Evolutionary conservation across 2,329 filamentous ascomycete genomes (phyloP), one percentile per base, ranked within the genome.

Genomic region (Aspergillus sp.): DNA sequence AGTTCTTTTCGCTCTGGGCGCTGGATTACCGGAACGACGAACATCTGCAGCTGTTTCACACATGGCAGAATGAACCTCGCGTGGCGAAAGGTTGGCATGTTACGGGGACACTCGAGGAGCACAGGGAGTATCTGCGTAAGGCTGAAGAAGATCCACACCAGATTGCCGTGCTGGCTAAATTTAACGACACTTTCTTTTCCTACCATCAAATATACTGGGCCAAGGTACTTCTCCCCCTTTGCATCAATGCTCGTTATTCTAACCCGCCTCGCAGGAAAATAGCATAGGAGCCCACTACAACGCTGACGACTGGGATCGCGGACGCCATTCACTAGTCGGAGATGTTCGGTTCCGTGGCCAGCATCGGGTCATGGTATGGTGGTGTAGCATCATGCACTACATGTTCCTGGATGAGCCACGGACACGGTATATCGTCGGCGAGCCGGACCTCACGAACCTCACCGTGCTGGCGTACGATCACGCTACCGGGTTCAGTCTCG

Each of bases 161-260:
- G 60, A 76, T 91, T 52, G 84, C 86, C 22, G 77, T 92, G 47
- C 78, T 92, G 55, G 89, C 85, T 11, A 82, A 83, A 38, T 93
- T 90, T 71, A 83, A 92, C 56, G 86, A 88, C 36, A 81, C 80
- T 2, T 83, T 79, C 56, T 92, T 92, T 71, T 87, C 88, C 0
- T 92, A 92, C 71, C 91, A 90, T 69, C 89, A 93, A 72, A 79
- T 91, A 4, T 92, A 91, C 73, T 92, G 88, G 88, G 87, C 85
- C 45, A 86, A 85, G 78, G 82, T 83, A 74, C 60, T 72, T 24
- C 9, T 0, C 11, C 5, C n/a, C 8, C 13, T 30, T n/a, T 2
- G 9, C 42, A 18, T 15, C 1, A 5, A 9, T 20, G 4, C 24
- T 2, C 13, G 4, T 12, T n/a, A 13, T 1, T 43, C 20, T 30